Base-by-base conservation (phyloP, 116 monocot species). In the Dioscorea cayenensis region DNA sequence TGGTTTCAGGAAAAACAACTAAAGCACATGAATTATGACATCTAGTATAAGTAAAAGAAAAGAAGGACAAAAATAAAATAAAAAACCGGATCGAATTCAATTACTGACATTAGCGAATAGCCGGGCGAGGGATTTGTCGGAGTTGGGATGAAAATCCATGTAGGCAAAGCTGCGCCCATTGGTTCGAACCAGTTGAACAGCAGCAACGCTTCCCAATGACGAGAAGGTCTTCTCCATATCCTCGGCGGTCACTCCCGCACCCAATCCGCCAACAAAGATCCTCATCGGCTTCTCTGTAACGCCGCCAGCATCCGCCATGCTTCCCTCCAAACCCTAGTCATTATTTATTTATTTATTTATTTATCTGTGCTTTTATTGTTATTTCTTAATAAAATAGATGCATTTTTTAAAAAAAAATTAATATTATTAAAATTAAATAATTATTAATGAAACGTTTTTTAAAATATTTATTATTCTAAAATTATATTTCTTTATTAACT, bases 101-200 rank as follows among this genome's bases (percentile, higher is more conserved):
- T 29, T 7, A 77, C 87, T 73, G 61, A 96, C 96, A 43, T 80
- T 83, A 21, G 92, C 75, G 73, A 92, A 96, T 60, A 96, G 96
- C 71, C 87, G 89, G 66, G 85, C 67, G 22, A 92, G 76, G 60
- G 84, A 80, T 72, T 78, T 87, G 21, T 86, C 86, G 37, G 89
- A 87, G 72, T 73, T 75, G 55, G 92, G 92, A 32, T 82, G 60
- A 74, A 96, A 92, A 70, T 96, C 86, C 84, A 96, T 86, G 87
- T 76, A 96, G 66, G 85, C 92, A 35, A 96, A 84, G 81, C 69
- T 75, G 36, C 96, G 85, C 63, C 83, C 87, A 16, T 86, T 78
- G 55, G 77, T 69, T 36, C 87, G 96, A 29, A 92, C 75, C 43
- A 96, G 48, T 72, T 92, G 87, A 29, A 92, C 83, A 60, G 75